Base-by-base conservation (phyloP, 495 filamentous ascomycete genomes). In the Xylona heveae region DNA sequence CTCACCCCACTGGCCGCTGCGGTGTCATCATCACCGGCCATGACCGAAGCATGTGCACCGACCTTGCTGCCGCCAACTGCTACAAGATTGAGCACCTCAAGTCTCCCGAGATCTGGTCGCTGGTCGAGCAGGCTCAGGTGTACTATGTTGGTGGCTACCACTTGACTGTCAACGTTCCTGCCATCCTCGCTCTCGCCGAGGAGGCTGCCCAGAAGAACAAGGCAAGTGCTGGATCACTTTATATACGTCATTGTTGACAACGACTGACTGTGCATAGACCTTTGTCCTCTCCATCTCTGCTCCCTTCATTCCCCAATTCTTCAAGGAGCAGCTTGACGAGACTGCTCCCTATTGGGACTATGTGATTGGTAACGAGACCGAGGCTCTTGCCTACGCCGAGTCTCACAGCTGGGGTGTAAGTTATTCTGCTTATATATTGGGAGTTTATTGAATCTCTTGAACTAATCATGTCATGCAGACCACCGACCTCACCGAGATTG, bases 101-200 rank as follows among this genome's bases (percentile, higher is more conserved):
- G 69, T 68, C 69, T 49, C 76, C 80, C 29, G 66, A 92, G 54
- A 68, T 93, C 45, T 97, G 88, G 88, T 59, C 65, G 25, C 65
- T 88, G 5, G 90, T 85, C 31, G 70, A 94, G 68, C 67, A 77
- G 44, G 82, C 85, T 28, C 62, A 79, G 51, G 59, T 74, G 42
- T 94, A 73, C 69, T 99, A 84, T 41, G 71, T 99, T 37, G 88
- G 90, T 39, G 88, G 85, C 5, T 97, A 76, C 59, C 78, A 83
- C 52, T 52, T 85, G 48, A 73, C 74, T 44, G 88, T 95, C 39
- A 90, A 74, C 58, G 81, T 85, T 20, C 75, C 78, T 14, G 90
- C 88, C 34, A 76, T 85, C 43, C 54, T 81, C 56, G 80, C 82
- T 40, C 66, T 99, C 15, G 83, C 70, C 34, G 71, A 94, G 51